Base-by-base conservation (phyloP, 768 basidiomycete species). In the Hypholoma sublateritium region DNA sequence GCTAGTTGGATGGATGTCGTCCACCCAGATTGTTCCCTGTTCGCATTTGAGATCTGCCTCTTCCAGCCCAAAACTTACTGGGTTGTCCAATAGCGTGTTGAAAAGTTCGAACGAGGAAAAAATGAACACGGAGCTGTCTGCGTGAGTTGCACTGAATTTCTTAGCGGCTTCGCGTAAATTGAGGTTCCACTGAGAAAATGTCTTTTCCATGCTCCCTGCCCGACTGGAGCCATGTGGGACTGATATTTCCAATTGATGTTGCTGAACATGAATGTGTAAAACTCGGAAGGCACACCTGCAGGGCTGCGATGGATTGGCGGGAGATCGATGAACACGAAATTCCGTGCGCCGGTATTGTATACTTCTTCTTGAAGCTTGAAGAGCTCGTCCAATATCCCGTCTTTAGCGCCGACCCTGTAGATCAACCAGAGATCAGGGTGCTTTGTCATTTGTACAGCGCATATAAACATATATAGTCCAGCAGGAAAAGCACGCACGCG, bases 271-370 rank as follows among this genome's bases (percentile, higher is more conserved):
- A n/a, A 21, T 12, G 19, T 37, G 16, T 13, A 37, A 16, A 35
- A 6, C 5, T 21, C 16, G 9, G 9, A 50, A 12, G 21, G 35
- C 71, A 46, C 57, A 73, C 78, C 71, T 56, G 74, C 77, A 1
- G 85, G 85, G n/a, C 74, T 70, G 25, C 77, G 70, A 25, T 80
- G 62, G 14, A 86, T 77, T 0, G 86, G 80, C 2, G 86, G 85
- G 1, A 86, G 73, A 59, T 86, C 82, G 24, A 87, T 71, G 63
- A 87, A 81, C 7, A 86, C 61, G 66, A 87, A 87, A 61, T 84
- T 76, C 4, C 77, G 69, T 3, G 79, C 79, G 4, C 82, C 85
- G 0, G 72, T 67, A 0, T 70, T 67, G 60, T 84, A 85, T 1
- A 87, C 63, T 42, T 70, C 60, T 48, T 83, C 74, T 67, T 85